These are phyloP conservation scores for Saccharomycopsis javanensis DNA, from an alignment of 805 yeast species.

Conservation along the genomic window DNA sequence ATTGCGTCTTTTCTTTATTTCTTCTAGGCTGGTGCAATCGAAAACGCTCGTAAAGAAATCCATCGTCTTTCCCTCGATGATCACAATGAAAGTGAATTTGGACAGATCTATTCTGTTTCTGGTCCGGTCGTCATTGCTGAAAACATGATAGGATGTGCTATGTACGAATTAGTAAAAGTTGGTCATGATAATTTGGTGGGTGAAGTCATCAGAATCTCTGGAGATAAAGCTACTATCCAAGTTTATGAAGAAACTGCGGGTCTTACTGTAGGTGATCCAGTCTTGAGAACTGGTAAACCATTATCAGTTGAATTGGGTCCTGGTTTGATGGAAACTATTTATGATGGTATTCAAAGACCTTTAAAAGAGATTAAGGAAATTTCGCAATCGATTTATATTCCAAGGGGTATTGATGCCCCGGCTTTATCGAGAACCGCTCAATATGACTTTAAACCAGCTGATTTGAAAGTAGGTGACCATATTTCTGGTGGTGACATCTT, in stretches of 20 bases:
- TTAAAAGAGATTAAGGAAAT: constrained; percentile 81
- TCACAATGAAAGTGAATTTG: constrained; percentile 68
- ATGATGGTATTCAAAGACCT: constrained; percentile 99
- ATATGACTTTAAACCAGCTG: constrained; percentile 80
- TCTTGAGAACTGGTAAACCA: constrained; percentile 97
- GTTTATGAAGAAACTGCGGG: constrained; percentile 99
- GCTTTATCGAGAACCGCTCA: constrained; percentile 74
- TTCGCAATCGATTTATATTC: constrained; percentile 90
- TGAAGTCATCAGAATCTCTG: constrained; percentile 94
- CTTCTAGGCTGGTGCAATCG: constrained; percentile 82
- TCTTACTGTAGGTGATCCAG: constrained; percentile 98
- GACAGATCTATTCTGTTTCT: constrained; percentile 86
- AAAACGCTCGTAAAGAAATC: constrained; percentile 91
- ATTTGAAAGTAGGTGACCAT: constrained; percentile 86
- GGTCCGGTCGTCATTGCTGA: constrained; percentile 98
- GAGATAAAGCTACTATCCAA: constrained; percentile 95
- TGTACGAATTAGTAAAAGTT: constrained; percentile 97
- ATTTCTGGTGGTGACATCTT: constrained; percentile 93
- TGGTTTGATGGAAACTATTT: constrained; percentile 97
- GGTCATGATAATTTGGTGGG: constrained; percentile 97
- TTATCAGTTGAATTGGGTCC: constrained; percentile 98
- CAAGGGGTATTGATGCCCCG: constrained; percentile 97
- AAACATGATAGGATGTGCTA: constrained; percentile 98
- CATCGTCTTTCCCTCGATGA: constrained; percentile 76
- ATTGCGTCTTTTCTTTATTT: not conserved